phyloP scores from a whole-genome alignment of 2,329 filamentous ascomycete species.

The Cordyceps cicadae region DNA sequence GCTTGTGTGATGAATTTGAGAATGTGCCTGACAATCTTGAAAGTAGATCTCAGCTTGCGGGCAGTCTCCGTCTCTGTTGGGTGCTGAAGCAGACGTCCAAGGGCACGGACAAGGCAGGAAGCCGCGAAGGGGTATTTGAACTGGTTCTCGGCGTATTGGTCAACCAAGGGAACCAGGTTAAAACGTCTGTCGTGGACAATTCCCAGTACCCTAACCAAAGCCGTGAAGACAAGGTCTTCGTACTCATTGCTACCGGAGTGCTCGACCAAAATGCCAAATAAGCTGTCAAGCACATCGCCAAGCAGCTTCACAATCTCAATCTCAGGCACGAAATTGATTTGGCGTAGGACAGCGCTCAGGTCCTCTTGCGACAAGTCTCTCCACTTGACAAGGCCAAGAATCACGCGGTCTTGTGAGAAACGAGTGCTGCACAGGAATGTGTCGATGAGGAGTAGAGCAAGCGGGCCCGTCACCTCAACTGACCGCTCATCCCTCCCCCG shows the following conservation, averaged over 20 bases:
- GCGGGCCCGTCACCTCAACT: slow-evolving; percentile 68
- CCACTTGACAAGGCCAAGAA: slow-evolving; percentile 82
- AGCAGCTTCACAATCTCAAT: slow-evolving; percentile 96
- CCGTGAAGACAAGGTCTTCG: slow-evolving; percentile 86
- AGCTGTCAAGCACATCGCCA: slow-evolving; percentile 77
- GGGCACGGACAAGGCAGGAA: slow-evolving; percentile 78
- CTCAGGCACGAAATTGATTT: slow-evolving; percentile 87
- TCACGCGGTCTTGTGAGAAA: slow-evolving; percentile 84
- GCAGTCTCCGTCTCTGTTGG: slow-evolving; percentile 77
- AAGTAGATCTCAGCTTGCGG: slow-evolving; percentile 76
- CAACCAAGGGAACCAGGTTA: slow-evolving; percentile 82
- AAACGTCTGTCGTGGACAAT: slow-evolving; percentile 94
- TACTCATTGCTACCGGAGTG: slow-evolving; percentile 86
- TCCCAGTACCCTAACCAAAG: slow-evolving; percentile 78
- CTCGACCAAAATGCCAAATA: slow-evolving; percentile 87
- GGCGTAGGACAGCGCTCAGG: slow-evolving; percentile 65
- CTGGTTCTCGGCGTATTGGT: slow-evolving; percentile 77
- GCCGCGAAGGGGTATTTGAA: slow-evolving; percentile 94
- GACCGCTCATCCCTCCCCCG: slow-evolving; percentile 57
- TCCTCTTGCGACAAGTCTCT: slow-evolving; percentile 65
- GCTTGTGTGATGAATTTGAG: slow-evolving; percentile 93
- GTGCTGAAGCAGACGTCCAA: slow-evolving; percentile 72
- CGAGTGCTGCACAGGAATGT: slow-evolving; percentile 91
- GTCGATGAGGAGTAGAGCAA: slow-evolving; percentile 69
- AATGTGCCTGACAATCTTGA: slow-evolving; percentile 90